Evolutionary conservation across 2,329 filamentous ascomycete species (phyloP).

Genomic region (Verticillium klebahnii): DNA sequence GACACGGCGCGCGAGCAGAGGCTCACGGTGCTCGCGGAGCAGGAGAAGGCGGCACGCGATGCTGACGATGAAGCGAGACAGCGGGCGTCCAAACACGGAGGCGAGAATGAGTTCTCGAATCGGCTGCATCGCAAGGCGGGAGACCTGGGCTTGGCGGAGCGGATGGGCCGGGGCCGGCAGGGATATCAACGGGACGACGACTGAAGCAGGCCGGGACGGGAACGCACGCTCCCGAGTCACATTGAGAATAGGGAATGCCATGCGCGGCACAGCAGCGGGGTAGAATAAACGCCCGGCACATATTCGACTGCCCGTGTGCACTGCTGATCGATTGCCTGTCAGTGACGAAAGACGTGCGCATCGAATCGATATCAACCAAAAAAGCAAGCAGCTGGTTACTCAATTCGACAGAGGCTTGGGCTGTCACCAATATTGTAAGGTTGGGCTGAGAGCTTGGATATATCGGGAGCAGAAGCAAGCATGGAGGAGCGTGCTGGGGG

Average conservation of each 20-base stretch:
- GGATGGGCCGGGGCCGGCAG: slow-evolving; percentile 43
- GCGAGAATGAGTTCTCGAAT: slow-evolving; percentile 61
- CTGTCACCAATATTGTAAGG: background rate
- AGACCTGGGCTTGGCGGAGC: slow-evolving; percentile 45
- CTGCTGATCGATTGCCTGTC: too few species aligned
- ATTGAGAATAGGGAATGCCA: background rate
- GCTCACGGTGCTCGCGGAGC: slow-evolving; percentile 60
- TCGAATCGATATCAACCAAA: too few species aligned
- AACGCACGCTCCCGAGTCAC: background rate
- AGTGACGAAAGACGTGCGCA: too few species aligned
- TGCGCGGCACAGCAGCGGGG: background rate
- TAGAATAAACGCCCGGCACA: background rate
- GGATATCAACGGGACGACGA: slow-evolving; percentile 43
- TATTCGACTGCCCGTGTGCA: too few species aligned
- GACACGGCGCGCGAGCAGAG: slow-evolving; percentile 67
- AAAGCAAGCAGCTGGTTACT: background rate
- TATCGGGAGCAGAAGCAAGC: background rate
- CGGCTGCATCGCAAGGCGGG: slow-evolving; percentile 56
- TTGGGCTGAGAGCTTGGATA: background rate
- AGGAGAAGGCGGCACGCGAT: slow-evolving; percentile 59
- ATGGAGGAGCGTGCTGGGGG: background rate
- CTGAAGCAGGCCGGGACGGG: slow-evolving; percentile 14
- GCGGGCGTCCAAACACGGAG: slow-evolving; percentile 55
- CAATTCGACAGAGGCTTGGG: background rate
- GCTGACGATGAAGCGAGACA: slow-evolving; percentile 61